Evolutionary conservation across 108 stramenopile genomes (phyloP).

Genomic region (Asterionellopsis glacialis): DNA sequence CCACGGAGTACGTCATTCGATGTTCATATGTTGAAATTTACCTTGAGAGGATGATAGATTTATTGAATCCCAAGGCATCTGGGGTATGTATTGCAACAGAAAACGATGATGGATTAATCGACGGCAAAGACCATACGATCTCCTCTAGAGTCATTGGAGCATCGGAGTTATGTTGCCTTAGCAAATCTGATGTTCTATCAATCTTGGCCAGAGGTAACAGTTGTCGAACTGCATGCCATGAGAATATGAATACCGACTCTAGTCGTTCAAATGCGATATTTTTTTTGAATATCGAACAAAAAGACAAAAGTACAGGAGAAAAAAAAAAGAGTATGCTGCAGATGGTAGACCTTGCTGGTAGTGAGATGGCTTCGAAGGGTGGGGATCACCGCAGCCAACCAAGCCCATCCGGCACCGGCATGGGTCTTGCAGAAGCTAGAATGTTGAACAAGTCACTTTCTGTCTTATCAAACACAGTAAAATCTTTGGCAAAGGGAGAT

Average conservation of each 20-base stretch:
- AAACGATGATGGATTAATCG: not conserved
- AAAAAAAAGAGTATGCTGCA: slow-evolving; percentile 41
- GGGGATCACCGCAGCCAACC: slow-evolving; percentile 3
- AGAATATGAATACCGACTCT: slow-evolving; percentile 77
- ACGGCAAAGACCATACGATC: no score
- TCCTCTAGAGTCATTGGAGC: slow-evolving; percentile 13
- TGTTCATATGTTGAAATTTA: slow-evolving; percentile 95
- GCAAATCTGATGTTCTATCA: slow-evolving; percentile 60
- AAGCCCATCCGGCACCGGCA: slow-evolving; percentile 23
- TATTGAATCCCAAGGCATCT: slow-evolving; percentile 53
- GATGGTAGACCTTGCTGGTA: slow-evolving; percentile 88
- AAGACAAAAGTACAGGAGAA: slow-evolving; percentile 38
- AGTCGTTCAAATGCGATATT: slow-evolving; percentile 84
- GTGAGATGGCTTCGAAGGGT: slow-evolving; percentile 51
- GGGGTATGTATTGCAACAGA: slow-evolving; percentile 13
- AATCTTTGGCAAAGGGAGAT: slow-evolving; percentile 29
- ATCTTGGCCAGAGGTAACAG: slow-evolving; percentile 73
- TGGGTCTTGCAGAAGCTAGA: slow-evolving; percentile 54
- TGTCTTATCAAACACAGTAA: slow-evolving; percentile 59
- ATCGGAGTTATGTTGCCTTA: slow-evolving; percentile 64
- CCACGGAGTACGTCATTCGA: slow-evolving; percentile 65
- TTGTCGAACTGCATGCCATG: slow-evolving; percentile 66
- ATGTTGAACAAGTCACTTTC: slow-evolving; percentile 82
- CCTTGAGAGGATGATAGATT: slow-evolving; percentile 87
- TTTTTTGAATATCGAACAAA: slow-evolving; percentile 62